These are phyloP conservation scores for Nemophila menziesii DNA, from an alignment of 257 asterid species.

Conservation along the genomic window DNA sequence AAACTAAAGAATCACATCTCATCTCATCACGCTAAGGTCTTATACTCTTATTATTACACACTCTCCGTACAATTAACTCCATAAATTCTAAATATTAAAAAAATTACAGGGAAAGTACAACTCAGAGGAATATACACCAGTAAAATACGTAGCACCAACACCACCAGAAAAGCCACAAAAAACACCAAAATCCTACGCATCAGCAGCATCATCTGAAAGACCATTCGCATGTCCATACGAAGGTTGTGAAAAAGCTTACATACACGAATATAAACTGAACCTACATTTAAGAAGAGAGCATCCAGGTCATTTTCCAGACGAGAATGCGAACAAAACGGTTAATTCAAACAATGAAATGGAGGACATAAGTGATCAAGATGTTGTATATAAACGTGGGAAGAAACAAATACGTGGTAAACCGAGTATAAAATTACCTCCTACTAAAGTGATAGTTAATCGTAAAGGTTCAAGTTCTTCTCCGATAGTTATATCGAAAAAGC, in stretches of 20 bases:
- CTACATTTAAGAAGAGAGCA: slow-evolving; percentile 88
- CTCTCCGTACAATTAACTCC: too few species aligned
- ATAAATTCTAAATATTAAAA: too few species aligned
- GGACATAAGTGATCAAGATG: slow-evolving; percentile 78
- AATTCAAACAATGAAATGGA: slow-evolving; percentile 54
- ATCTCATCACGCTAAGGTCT: slow-evolving; percentile 83
- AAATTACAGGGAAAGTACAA: too few species aligned
- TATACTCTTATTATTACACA: not conserved
- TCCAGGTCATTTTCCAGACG: slow-evolving; percentile 86
- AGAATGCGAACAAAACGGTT: slow-evolving; percentile 34
- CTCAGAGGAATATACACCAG: slow-evolving; percentile 34
- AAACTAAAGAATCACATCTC: slow-evolving; percentile 84
- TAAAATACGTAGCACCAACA: slow-evolving; percentile 30
- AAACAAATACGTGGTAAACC: slow-evolving; percentile 77
- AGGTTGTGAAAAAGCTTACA: slow-evolving; percentile 96
- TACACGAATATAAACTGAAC: slow-evolving; percentile 96
- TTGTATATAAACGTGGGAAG: slow-evolving; percentile 36
- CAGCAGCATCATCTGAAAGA: slow-evolving; percentile 61
- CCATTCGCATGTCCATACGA: slow-evolving; percentile 86
- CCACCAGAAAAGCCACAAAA: slow-evolving; percentile 65
- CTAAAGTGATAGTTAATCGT: slow-evolving; percentile 59
- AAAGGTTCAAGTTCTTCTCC: slow-evolving; percentile 40
- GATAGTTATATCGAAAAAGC: slow-evolving; percentile 39
- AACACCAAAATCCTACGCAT: slow-evolving; percentile 46
- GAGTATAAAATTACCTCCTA: slow-evolving; percentile 55